Base-by-base conservation (phyloP, 208 protist genomes). In the Wallacemonas collosoma region DNA sequence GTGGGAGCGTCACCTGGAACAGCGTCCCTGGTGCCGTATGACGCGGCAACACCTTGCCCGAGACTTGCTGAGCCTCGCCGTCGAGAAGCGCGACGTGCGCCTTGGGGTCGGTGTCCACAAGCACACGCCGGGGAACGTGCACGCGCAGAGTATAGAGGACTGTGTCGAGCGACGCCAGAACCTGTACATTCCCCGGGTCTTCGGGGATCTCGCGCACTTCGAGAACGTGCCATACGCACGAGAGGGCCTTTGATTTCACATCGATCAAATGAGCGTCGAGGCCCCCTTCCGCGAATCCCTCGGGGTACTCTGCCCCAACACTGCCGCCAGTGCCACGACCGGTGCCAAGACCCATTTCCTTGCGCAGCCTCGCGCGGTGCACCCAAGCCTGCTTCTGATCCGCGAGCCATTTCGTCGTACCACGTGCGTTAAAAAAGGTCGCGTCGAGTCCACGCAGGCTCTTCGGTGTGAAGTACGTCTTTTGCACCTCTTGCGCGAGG, bases 211-310 rank as follows among this genome's bases (percentile, higher is more conserved):
- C 85, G 14, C 93, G 86, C 48, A 95, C 81, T 71, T 97, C 93
- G 44, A 97, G 58, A 41, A 97, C 80, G 50, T 93, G 79, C 90
- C 93, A 97, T 35, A 74, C 77, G 1, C 78, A 62, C 3, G 89
- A 75, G 44, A 97, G 71, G 17, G 93, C 90, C 51, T 86, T 85
- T 6, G 87, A 86, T 60, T 88, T 93, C 15, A 93, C 48, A 71
- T 97, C 90, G 66, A 97, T 91, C 71, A 95, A 91, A 71, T 90
- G 88, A 53, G 75, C 82, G 69, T 78, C 82, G 43, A 85, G 45
- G 15, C 43, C 45, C n/a, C 58, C 73, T 68, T 56, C 53, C 26
- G 2, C 26, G 39, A 39, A 11, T 2, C 26, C 11, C 38, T 39
- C 60, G 43, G 8, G 41, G 50, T 4, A 8, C 4, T 9, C 3